Conservation (phyloP, 192 early-diverging fungal species). For the Jimgerdemannia flammicorona region DNA sequence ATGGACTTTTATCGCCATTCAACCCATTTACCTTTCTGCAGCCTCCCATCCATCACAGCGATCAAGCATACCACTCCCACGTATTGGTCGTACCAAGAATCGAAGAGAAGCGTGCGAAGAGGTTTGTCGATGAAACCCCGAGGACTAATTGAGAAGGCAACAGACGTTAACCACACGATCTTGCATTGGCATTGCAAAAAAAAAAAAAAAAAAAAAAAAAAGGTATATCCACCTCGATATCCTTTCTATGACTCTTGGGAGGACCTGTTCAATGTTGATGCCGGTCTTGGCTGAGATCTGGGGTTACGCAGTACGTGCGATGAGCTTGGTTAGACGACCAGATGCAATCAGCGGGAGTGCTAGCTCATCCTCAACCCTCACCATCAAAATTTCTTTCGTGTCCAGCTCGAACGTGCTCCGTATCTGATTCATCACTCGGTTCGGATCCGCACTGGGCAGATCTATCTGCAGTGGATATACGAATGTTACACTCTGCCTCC, state of each 20-base stretch:
- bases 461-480: slow-evolving; percentile 72
- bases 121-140: slow-evolving; percentile 56
- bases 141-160: slow-evolving; percentile 38
- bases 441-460: slow-evolving; percentile 82
- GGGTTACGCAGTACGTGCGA: slow-evolving; percentile 1
- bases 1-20: neutral
- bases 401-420: slow-evolving; percentile 86
- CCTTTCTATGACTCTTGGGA: slow-evolving; percentile 73
- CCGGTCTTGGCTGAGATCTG: slow-evolving; percentile 89
- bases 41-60: slow-evolving; percentile 79
- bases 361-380: slow-evolving; percentile 1
- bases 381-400: slow-evolving; percentile 47
- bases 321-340: neutral
- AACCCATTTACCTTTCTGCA: slow-evolving; percentile 59
- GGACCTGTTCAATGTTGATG: slow-evolving; percentile 66
- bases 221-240: slow-evolving; percentile 56
- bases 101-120: slow-evolving; percentile 89
- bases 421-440: slow-evolving; percentile 73
- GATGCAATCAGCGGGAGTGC: too few species aligned
- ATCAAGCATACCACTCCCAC: slow-evolving; percentile 95
- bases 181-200: neutral
- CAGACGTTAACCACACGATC: neutral
- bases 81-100: slow-evolving; percentile 98
- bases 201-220: neutral
- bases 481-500: too few species aligned